phyloP scores from a whole-genome alignment of 2,329 filamentous ascomycete genomes.

The Sphaerulina musiva region DNA sequence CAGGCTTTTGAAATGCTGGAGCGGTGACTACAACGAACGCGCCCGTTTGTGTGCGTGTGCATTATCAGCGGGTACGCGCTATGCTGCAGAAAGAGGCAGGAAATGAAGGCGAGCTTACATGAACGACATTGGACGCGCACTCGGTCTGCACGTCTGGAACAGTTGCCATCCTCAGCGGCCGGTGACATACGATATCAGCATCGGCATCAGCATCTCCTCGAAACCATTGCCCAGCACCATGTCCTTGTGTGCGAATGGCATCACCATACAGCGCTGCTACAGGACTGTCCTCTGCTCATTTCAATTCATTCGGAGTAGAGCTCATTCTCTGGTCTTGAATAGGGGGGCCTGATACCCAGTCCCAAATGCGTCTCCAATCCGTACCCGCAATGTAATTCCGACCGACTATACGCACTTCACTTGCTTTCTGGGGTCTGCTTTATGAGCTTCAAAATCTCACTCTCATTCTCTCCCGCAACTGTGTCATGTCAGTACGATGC shows the following conservation, averaged over 20 bases:
- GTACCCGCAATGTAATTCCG: background rate
- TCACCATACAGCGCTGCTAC: background rate
- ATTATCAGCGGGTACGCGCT: constrained; percentile 9
- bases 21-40: constrained; percentile 9
- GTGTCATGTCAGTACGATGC: constrained; percentile 8
- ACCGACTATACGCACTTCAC: background rate
- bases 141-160: background rate
- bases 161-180: background rate
- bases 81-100: background rate
- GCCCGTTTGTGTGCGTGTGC: constrained; percentile 8
- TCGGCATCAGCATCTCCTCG: constrained; percentile 12
- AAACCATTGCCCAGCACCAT: constrained; percentile 11
- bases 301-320: background rate
- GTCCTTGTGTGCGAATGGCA: constrained; percentile 5
- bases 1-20: background rate
- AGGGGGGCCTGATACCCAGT: background rate
- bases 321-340: background rate
- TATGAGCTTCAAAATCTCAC: constrained; percentile 79
- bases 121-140: background rate
- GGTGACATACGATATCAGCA: constrained; percentile 2
- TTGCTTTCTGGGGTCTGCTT: constrained; percentile 46
- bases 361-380: background rate
- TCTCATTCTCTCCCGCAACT: constrained; percentile 71
- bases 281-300: background rate
- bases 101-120: background rate